Evolutionary conservation across 1,284 basidiomycete genomes (phyloP).

Genomic region (Trichosporon asahii): DNA sequence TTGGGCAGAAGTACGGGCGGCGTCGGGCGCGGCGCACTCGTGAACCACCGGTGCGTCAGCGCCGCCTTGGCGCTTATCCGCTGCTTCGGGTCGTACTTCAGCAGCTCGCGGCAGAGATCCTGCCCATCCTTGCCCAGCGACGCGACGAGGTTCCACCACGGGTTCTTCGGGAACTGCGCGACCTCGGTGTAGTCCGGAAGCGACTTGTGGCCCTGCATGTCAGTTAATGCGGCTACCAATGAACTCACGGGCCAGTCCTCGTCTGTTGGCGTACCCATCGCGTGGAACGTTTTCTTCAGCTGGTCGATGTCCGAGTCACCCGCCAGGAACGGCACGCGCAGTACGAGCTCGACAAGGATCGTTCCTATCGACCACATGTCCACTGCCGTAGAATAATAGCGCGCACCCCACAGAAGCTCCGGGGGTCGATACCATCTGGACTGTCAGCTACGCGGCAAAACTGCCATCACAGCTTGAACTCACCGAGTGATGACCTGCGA

Average conservation of each 20-base stretch:
- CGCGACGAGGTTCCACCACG: constrained; percentile 69
- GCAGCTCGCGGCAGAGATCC: constrained; percentile 73
- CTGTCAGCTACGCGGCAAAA: constrained; percentile 10
- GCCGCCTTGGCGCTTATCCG: constrained; percentile 73
- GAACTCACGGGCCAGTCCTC: constrained; percentile 86
- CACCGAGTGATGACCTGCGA: constrained; percentile 95
- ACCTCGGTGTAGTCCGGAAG: constrained; percentile 84
- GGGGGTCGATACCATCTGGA: constrained; percentile 94
- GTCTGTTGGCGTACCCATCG: constrained; percentile 91
- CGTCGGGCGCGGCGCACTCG: constrained; percentile 43
- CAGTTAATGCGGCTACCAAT: neutral
- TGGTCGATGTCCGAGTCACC: constrained; percentile 97
- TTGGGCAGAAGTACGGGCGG: constrained; percentile 46
- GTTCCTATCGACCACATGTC: constrained; percentile 99
- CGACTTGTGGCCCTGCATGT: constrained; percentile 71
- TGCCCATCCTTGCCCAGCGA: constrained; percentile 84
- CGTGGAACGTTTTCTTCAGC: constrained; percentile 87
- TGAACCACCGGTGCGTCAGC: constrained; percentile 48
- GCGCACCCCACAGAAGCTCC: constrained; percentile 90
- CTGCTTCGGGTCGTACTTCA: constrained; percentile 80
- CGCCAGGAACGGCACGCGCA: constrained; percentile 80
- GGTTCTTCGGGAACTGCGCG: constrained; percentile 71
- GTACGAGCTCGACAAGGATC: constrained; percentile 91
- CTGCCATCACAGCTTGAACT: constrained; percentile 23
- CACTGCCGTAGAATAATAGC: constrained; percentile 96